These are phyloP conservation scores for Fusarium keratoplasticum DNA, from an alignment of 2,329 filamentous ascomycete species.

Conservation along the genomic window DNA sequence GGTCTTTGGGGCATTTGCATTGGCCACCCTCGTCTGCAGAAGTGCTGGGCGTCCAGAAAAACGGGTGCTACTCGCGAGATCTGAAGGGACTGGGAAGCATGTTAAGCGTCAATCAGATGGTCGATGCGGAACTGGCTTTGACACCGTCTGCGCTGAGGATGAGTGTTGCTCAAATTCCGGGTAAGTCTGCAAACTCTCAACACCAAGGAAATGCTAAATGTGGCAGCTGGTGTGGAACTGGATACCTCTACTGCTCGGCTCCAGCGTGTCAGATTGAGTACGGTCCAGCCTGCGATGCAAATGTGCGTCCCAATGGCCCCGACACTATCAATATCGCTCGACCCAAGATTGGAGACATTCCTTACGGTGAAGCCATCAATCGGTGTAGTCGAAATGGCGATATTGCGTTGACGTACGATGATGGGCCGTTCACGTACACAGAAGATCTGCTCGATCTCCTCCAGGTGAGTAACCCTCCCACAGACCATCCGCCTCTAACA, in stretches of 20 bases:
- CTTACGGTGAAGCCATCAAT: slow-evolving; percentile 67
- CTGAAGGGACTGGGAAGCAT: neutral
- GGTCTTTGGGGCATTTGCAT: neutral
- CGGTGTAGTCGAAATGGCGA: slow-evolving; percentile 49
- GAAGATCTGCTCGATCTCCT: slow-evolving; percentile 54
- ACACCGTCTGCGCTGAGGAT: slow-evolving; percentile 47
- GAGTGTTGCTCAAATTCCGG: slow-evolving; percentile 59
- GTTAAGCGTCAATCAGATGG: slow-evolving; percentile 45
- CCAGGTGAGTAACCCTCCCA: slow-evolving; percentile 15
- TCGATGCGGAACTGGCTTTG: slow-evolving; percentile 57
- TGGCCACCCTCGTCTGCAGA: slow-evolving; percentile 11
- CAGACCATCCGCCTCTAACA: neutral
- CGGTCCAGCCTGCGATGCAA: slow-evolving; percentile 71
- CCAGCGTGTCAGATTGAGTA: slow-evolving; percentile 72
- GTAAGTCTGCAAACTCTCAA: slow-evolving; percentile 39
- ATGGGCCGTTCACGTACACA: slow-evolving; percentile 59
- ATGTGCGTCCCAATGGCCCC: slow-evolving; percentile 61
- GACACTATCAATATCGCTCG: slow-evolving; percentile 66
- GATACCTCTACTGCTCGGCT: slow-evolving; percentile 66
- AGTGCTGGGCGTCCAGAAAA: neutral
- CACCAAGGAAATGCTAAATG: neutral
- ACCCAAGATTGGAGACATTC: slow-evolving; percentile 63
- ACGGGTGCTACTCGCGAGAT: neutral
- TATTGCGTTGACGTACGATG: slow-evolving; percentile 60
- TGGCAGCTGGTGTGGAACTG: slow-evolving; percentile 66